Conservation (phyloP, 192 early-diverging fungal genomes). For the Gigaspora rosea region DNA sequence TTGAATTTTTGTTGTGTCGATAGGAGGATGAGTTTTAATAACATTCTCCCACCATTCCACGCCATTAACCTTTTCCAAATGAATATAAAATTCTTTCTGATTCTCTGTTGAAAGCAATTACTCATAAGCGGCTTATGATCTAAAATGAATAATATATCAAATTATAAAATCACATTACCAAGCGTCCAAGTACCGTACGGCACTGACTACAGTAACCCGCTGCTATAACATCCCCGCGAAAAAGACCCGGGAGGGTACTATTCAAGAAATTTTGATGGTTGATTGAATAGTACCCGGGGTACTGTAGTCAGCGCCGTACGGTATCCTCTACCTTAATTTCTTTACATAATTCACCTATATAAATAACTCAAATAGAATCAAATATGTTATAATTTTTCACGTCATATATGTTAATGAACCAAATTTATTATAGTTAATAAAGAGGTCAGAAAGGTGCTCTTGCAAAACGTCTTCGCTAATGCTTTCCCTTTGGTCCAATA, state of each 20-base stretch:
- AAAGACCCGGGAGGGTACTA: no score
- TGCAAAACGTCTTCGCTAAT: no score
- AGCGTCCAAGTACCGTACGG: conserved; percentile 83
- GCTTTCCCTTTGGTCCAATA: no score
- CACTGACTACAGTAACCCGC: no score
- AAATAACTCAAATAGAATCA: background rate
- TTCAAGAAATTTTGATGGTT: no score
- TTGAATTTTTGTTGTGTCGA: conserved; percentile 85
- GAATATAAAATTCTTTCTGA: no score
- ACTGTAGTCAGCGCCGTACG: no score
- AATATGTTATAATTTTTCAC: background rate
- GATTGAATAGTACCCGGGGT: no score
- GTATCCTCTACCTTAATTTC: conserved; percentile 74
- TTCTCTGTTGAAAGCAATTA: conserved; percentile 46
- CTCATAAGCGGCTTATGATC: no score
- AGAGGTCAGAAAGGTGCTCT: no score
- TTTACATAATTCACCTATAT: conserved; percentile 69
- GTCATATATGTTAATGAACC: background rate
- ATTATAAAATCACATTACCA: conserved; percentile 43
- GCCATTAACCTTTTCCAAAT: conserved; percentile 80
- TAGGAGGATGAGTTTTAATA: conserved; percentile 72
- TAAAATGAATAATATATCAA: background rate
- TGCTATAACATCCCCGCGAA: no score
- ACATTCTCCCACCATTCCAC: conserved; percentile 92
- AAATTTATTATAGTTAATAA: no score